Evolutionary conservation across 2,329 filamentous ascomycete species (phyloP).

Genomic region (Cladorrhinum sp.): DNA sequence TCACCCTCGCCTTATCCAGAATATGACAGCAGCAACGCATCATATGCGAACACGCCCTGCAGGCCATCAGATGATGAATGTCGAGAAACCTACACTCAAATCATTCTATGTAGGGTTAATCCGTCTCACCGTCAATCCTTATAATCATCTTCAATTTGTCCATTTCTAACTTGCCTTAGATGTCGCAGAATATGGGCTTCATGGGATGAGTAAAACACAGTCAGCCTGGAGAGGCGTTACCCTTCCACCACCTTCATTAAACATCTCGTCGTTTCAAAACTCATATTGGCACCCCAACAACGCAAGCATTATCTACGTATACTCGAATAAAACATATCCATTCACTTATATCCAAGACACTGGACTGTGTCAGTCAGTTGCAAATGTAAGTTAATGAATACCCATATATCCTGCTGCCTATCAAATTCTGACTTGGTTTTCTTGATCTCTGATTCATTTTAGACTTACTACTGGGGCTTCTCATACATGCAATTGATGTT

Average conservation of each 20-base stretch:
- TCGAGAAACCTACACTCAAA: too few relatives aligned
- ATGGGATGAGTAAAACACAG: background rate
- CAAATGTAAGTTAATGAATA: background rate
- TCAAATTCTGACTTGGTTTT: too few relatives aligned
- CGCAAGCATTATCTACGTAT: background rate
- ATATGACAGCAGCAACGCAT: too few relatives aligned
- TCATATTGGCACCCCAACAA: background rate
- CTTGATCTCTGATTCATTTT: too few relatives aligned
- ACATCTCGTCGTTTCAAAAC: too few relatives aligned
- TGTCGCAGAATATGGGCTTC: background rate
- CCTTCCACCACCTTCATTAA: background rate
- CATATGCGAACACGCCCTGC: too few relatives aligned
- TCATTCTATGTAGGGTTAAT: too few relatives aligned
- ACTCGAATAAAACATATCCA: background rate
- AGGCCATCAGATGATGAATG: too few relatives aligned
- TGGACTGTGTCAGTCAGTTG: background rate
- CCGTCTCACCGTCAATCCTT: too few relatives aligned
- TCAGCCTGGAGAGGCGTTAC: background rate
- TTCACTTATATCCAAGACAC: background rate
- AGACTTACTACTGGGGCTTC: background rate
- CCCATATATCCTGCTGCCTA: too few relatives aligned
- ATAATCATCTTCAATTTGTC: too few relatives aligned
- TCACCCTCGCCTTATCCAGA: too few relatives aligned
- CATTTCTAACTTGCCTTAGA: background rate
- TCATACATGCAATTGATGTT: constrained; percentile 1